Percentiles rank a stretch among this genome's conserved stretches.
These are phyloP conservation scores for Solanum piurae DNA, from an alignment of 257 asterid genomes.

Conservation along the genomic window DNA sequence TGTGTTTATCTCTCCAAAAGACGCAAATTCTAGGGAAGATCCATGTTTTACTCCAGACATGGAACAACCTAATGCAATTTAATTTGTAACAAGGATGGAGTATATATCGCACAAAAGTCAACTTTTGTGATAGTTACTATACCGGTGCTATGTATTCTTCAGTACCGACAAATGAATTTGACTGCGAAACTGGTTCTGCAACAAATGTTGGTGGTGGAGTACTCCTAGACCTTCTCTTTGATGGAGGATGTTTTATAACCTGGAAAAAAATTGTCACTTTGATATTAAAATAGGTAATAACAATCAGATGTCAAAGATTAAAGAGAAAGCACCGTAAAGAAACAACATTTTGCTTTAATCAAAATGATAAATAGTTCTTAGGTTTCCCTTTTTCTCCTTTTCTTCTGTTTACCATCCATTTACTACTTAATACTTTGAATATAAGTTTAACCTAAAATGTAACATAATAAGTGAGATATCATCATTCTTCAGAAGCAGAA, in stretches of 20 bases:
- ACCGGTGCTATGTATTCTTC: conserved; percentile 99
- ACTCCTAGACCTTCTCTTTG: conserved; percentile 50
- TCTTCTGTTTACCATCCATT: neutral
- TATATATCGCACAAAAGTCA: neutral
- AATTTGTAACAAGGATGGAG: neutral
- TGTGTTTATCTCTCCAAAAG: neutral
- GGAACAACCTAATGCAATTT: neutral
- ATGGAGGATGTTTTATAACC: conserved; percentile 67
- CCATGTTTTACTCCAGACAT: neutral
- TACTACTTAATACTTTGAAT: neutral
- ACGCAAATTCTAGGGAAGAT: neutral
- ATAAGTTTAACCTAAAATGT: neutral
- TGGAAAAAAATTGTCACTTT: conserved; percentile 13
- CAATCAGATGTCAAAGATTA: neutral
- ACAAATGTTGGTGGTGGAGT: conserved; percentile 75
- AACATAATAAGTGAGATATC: neutral
- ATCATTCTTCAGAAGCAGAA: neutral
- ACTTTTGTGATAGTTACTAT: neutral
- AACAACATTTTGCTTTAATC: neutral
- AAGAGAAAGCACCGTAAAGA: neutral
- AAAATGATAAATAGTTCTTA: neutral
- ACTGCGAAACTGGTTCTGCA: conserved; percentile 84
- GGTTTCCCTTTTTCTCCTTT: neutral
- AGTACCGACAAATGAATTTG: conserved; percentile 96
- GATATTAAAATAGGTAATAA: neutral